phyloP scores from a whole-genome alignment of 768 basidiomycete species.

The Tulasnella sp. region DNA sequence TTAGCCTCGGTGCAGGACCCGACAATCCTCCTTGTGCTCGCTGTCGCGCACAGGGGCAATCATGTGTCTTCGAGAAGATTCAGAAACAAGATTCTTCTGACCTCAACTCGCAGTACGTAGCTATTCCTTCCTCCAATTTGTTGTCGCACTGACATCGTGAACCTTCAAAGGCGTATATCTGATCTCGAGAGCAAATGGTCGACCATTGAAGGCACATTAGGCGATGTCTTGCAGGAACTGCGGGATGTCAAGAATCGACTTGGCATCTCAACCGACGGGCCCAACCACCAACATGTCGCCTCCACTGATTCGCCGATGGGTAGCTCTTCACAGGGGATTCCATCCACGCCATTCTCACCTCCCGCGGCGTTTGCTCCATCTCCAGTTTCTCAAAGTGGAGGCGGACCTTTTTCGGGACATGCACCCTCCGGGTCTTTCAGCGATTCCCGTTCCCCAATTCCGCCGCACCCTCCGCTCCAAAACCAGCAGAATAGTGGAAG shows the following conservation, averaged over 20 bases:
- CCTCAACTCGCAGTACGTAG: slow-evolving; percentile 15
- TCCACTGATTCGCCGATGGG: slow-evolving; percentile 3
- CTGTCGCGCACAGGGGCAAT: slow-evolving; percentile 17
- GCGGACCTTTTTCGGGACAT: not conserved
- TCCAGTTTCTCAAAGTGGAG: not conserved
- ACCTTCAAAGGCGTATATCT: slow-evolving; percentile 12
- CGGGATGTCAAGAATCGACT: slow-evolving; percentile 9
- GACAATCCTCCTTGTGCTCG: slow-evolving; percentile 20
- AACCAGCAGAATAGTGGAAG: no score
- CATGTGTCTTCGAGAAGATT: slow-evolving; percentile 19
- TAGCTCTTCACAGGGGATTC: slow-evolving; percentile 6
- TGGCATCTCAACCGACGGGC: not conserved
- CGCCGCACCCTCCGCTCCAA: no score
- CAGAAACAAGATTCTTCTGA: slow-evolving; percentile 17
- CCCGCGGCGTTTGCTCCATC: not conserved
- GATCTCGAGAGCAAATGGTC: slow-evolving; percentile 17
- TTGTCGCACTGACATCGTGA: not conserved
- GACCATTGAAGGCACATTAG: slow-evolving; percentile 15
- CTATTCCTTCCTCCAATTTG: not conserved
- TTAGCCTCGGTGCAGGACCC: slow-evolving; percentile 11
- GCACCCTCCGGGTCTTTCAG: not conserved
- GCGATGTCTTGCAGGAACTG: slow-evolving; percentile 18
- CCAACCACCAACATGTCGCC: not conserved
- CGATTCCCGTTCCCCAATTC: slow-evolving; percentile 4
- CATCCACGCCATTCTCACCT: slow-evolving; percentile 4